Conservation (phyloP, 176 grass and related monocot species). For the Oropetium thomaeum region DNA sequence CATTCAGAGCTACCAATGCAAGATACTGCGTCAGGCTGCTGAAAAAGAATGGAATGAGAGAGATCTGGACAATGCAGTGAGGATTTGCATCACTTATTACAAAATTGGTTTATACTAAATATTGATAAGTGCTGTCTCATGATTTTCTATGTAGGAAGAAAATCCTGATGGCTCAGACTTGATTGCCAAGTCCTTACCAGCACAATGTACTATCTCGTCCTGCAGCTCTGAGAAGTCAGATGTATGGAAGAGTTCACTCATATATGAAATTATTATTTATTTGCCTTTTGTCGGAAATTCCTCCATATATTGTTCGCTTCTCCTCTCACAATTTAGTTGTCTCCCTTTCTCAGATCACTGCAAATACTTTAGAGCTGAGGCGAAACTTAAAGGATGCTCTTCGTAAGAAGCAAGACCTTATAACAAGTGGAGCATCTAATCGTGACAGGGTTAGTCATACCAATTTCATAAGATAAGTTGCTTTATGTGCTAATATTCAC, state of each 20-base stretch:
- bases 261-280: neutral
- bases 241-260: slow-evolving; percentile 24
- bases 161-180: neutral
- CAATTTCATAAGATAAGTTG: neutral
- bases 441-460: slow-evolving; percentile 26
- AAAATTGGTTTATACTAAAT: neutral
- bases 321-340: neutral
- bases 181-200: neutral
- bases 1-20: slow-evolving; percentile 12
- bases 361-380: slow-evolving; percentile 43
- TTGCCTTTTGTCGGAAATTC: neutral
- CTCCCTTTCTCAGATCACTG: slow-evolving; percentile 21
- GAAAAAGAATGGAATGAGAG: slow-evolving; percentile 19
- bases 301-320: neutral
- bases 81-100: neutral
- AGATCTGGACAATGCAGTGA: slow-evolving; percentile 2
- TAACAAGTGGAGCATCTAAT: slow-evolving; percentile 29
- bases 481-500: neutral
- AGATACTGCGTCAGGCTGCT: neutral
- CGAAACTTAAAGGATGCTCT: slow-evolving; percentile 37
- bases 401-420: slow-evolving; percentile 39
- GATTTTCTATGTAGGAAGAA: slow-evolving; percentile 28
- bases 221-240: neutral
- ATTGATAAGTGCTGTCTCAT: neutral
- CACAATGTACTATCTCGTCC: neutral